Evolutionary conservation across 2,329 filamentous ascomycete species (phyloP).

Genomic region (Scleromitrula shiraiana): DNA sequence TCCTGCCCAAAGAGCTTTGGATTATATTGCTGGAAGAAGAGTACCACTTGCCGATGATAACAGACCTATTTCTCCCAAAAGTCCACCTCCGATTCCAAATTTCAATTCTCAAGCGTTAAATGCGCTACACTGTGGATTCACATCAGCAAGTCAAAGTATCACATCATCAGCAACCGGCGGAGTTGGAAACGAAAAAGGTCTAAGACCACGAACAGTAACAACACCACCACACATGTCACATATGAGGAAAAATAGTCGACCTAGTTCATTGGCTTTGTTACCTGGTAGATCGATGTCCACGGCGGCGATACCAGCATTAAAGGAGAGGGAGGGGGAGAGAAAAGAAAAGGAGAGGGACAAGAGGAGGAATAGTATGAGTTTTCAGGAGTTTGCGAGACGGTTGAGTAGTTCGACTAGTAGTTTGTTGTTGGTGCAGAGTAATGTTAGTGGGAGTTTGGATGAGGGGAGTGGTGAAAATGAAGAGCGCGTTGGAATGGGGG

Average conservation of each 20-base stretch:
- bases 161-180: no score
- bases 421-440: constrained; percentile 51
- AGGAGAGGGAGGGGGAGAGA: constrained; percentile 15
- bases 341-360: constrained; percentile 31
- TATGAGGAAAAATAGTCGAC: constrained; percentile 15
- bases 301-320: constrained; percentile 15
- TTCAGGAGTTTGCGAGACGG: constrained; percentile 52
- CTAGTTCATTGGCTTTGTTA: constrained; percentile 24
- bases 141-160: constrained; percentile 6
- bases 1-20: constrained; percentile 28
- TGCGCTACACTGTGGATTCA: constrained; percentile 20
- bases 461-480: constrained; percentile 12
- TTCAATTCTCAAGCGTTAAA: constrained; percentile 26
- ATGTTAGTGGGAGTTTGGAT: constrained; percentile 31
- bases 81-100: constrained; percentile 23
- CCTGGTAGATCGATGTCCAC: constrained; percentile 25
- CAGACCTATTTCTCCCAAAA: constrained; percentile 21
- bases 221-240: constrained; percentile 17
- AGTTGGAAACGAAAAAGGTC: constrained; percentile 7
- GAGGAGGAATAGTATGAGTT: constrained; percentile 48
- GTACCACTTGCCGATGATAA: constrained; percentile 11
- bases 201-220: constrained; percentile 23
- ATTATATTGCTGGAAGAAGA: constrained; percentile 28
- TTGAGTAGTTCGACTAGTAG: constrained; percentile 52
- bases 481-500: background rate